These are phyloP conservation scores for Arachnomyces sp. DNA, from an alignment of 2,329 filamentous ascomycete genomes.

Conservation along the genomic window DNA sequence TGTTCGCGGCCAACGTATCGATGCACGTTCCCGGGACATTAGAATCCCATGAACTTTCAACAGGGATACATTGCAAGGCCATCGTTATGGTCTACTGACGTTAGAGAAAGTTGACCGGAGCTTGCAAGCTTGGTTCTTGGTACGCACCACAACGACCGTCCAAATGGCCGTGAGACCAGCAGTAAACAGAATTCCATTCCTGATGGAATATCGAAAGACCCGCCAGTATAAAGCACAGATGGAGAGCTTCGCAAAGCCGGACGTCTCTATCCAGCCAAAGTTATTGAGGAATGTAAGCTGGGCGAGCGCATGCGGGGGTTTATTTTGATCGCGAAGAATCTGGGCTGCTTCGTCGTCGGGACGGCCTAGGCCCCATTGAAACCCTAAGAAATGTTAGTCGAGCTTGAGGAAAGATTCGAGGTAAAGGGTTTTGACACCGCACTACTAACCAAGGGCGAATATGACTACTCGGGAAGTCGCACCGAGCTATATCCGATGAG, in stretches of 20 bases:
- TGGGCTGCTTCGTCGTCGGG: too few relatives aligned
- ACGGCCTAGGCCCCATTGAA: constrained; percentile 25
- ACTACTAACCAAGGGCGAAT: constrained; percentile 2
- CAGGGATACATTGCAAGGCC: constrained; percentile 26
- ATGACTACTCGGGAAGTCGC: neutral
- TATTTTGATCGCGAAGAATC: too few relatives aligned
- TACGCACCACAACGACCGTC: constrained; percentile 21
- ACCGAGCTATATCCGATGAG: neutral
- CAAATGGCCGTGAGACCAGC: constrained; percentile 20
- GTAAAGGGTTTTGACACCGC: neutral
- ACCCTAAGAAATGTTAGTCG: constrained; percentile 8
- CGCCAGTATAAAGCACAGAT: constrained; percentile 27
- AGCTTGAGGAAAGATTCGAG: neutral
- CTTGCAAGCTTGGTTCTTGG: constrained; percentile 22
- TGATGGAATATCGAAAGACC: constrained; percentile 17
- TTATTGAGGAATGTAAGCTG: too few relatives aligned
- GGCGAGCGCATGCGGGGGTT: too few relatives aligned
- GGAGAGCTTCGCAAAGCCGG: constrained; percentile 28
- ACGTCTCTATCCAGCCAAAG: constrained; percentile 23
- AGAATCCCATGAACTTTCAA: constrained; percentile 24
- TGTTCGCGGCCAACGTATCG: constrained; percentile 5
- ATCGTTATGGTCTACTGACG: constrained; percentile 18
- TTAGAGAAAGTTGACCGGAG: constrained; percentile 10
- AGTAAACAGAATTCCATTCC: constrained; percentile 6
- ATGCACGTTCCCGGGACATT: constrained; percentile 23